Conservation (phyloP, 345 rosid genomes). For the Heritiera fomes region DNA sequence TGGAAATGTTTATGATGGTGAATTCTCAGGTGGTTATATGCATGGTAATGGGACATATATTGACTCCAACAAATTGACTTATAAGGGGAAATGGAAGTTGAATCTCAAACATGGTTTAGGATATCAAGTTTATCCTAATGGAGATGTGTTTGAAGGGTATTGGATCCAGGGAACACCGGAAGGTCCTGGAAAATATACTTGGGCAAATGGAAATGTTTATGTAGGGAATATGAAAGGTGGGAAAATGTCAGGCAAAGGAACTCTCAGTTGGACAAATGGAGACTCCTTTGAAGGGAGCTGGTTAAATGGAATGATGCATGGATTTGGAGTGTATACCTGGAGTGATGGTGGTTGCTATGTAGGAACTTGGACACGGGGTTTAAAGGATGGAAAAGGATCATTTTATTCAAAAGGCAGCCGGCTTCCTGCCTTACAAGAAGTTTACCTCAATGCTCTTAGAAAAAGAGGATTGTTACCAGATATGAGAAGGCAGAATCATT, state of each 20-base stretch:
- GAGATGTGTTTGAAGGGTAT: conserved; percentile 86
- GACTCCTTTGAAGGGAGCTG: conserved; percentile 93
- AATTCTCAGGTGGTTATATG: conserved; percentile 85
- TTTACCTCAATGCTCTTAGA: conserved; percentile 76
- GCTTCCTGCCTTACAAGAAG: conserved; percentile 68
- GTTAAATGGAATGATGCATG: conserved; percentile 94
- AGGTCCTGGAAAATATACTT: conserved; percentile 91
- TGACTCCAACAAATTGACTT: conserved; percentile 52
- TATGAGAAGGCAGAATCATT: conserved; percentile 65
- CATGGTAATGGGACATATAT: conserved; percentile 75
- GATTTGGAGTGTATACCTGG: conserved; percentile 94
- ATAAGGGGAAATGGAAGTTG: conserved; percentile 87
- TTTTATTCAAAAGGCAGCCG: conserved; percentile 84
- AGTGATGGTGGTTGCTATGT: conserved; percentile 81
- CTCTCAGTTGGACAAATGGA: conserved; percentile 76
- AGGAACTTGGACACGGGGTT: conserved; percentile 92
- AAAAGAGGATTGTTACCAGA: conserved; percentile 89
- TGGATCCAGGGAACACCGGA: conserved; percentile 89
- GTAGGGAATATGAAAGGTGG: conserved; percentile 90
- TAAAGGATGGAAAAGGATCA: conserved; percentile 96
- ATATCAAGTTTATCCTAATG: conserved; percentile 69
- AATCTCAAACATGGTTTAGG: conserved; percentile 94
- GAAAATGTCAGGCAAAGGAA: conserved; percentile 96
- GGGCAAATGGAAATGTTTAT: conserved; percentile 83
- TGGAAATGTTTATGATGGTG: conserved; percentile 80